Conservation (phyloP, 2,329 filamentous ascomycete genomes). For the Fusarium haematococcum region DNA sequence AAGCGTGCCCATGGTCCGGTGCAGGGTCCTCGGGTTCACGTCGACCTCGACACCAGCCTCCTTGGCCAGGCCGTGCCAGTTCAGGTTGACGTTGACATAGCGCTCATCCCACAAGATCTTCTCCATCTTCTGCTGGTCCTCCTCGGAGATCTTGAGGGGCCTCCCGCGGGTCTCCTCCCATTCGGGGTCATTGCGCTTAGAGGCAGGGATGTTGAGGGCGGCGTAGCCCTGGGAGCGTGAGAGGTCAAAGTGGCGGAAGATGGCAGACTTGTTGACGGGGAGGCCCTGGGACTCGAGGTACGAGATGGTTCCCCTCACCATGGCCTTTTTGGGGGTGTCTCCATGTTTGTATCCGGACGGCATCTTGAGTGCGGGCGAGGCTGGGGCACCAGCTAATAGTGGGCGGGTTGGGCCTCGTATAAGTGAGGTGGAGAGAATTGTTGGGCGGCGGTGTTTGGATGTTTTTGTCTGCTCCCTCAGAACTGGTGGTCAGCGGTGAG, state of each 20-base stretch:
- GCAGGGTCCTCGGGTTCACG: slow-evolving; percentile 51
- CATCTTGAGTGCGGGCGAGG: slow-evolving; percentile 31
- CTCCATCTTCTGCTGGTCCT: slow-evolving; percentile 53
- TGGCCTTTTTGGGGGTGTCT: slow-evolving; percentile 53
- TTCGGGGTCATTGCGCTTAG: slow-evolving; percentile 52
- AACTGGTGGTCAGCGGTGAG: slow-evolving; percentile 20
- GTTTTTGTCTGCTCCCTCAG: slow-evolving; percentile 48
- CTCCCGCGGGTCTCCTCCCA: slow-evolving; percentile 54
- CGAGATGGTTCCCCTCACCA: slow-evolving; percentile 55
- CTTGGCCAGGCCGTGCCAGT: slow-evolving; percentile 50
- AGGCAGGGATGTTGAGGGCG: slow-evolving; percentile 49
- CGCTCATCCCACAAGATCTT: slow-evolving; percentile 52
- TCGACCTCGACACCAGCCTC: slow-evolving; percentile 49
- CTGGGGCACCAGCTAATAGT: neutral
- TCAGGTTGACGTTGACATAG: slow-evolving; percentile 47
- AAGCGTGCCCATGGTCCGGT: slow-evolving; percentile 53
- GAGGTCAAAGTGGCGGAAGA: slow-evolving; percentile 54
- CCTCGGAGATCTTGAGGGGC: slow-evolving; percentile 50
- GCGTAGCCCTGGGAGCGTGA: slow-evolving; percentile 54
- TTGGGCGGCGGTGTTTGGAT: slow-evolving; percentile 46
- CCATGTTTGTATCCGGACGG: slow-evolving; percentile 52
- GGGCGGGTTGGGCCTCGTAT: slow-evolving; percentile 10
- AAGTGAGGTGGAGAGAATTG: slow-evolving; percentile 44
- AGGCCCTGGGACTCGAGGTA: slow-evolving; percentile 54
- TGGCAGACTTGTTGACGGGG: slow-evolving; percentile 54